Conservation (phyloP, 2,329 filamentous ascomycete genomes). For the Fusarium pseudonygamai region DNA sequence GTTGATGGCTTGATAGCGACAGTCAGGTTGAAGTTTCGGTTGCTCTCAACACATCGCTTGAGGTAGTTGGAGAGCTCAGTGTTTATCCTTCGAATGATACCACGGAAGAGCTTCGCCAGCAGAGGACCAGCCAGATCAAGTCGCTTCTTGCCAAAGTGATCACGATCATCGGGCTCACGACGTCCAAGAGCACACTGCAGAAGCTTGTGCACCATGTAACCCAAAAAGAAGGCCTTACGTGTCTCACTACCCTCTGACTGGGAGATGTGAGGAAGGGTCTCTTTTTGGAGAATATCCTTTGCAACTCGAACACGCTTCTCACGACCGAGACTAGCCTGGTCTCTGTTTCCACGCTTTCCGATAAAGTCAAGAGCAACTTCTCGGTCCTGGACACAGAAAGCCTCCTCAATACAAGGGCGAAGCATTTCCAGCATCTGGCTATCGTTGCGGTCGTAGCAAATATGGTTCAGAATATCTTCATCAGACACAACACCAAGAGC, state of each 20-base stretch:
- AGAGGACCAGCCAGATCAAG: slow-evolving; percentile 94
- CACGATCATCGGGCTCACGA: slow-evolving; percentile 93
- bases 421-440: slow-evolving; percentile 98
- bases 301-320: slow-evolving; percentile 93
- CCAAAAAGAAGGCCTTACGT: slow-evolving; percentile 95
- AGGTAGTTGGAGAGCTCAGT: slow-evolving; percentile 92
- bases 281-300: slow-evolving; percentile 94
- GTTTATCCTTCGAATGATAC: slow-evolving; percentile 89
- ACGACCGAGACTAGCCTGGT: slow-evolving; percentile 70
- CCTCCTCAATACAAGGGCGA: slow-evolving; percentile 96
- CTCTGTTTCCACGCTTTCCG: slow-evolving; percentile 82
- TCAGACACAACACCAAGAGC: slow-evolving; percentile 96
- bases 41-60: slow-evolving; percentile 89
- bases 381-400: slow-evolving; percentile 93
- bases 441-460: slow-evolving; percentile 95
- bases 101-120: slow-evolving; percentile 94
- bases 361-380: slow-evolving; percentile 96
- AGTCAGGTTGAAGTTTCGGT: slow-evolving; percentile 88
- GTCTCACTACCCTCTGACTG: slow-evolving; percentile 95
- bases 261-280: slow-evolving; percentile 95
- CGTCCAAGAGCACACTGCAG: slow-evolving; percentile 93
- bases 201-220: slow-evolving; percentile 98
- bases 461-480: slow-evolving; percentile 97
- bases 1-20: slow-evolving; percentile 92
- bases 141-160: slow-evolving; percentile 99